Conservation (phyloP, 2,329 filamentous ascomycete species). For the Cytospora paraplurivora region DNA sequence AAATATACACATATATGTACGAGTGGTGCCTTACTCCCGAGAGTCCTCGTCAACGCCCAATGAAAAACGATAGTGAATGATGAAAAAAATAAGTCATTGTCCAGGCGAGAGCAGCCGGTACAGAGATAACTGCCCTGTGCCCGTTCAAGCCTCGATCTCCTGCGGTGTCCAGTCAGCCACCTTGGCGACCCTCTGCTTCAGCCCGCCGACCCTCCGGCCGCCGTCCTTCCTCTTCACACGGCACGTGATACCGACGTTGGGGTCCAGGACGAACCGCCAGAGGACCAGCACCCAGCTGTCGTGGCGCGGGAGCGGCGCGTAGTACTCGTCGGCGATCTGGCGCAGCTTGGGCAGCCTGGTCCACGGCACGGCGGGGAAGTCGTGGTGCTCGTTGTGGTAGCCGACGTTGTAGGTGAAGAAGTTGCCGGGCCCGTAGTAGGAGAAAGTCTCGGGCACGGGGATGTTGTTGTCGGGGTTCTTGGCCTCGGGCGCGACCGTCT, state of each 20-base stretch:
- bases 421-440: slow-evolving; percentile 94
- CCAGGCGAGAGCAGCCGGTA: not conserved
- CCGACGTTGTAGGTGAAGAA: slow-evolving; percentile 95
- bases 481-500: slow-evolving; percentile 59
- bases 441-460: slow-evolving; percentile 88
- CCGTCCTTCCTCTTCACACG: slow-evolving; percentile 90
- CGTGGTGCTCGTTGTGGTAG: slow-evolving; percentile 97
- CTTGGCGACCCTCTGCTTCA: slow-evolving; percentile 44
- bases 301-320: slow-evolving; percentile 82
- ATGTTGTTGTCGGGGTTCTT: slow-evolving; percentile 61
- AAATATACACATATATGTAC: slow-evolving; percentile 7
- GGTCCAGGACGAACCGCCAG: slow-evolving; percentile 93
- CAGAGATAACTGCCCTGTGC: slow-evolving; percentile 28
- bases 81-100: not conserved
- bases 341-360: slow-evolving; percentile 78
- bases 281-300: slow-evolving; percentile 91
- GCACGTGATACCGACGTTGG: slow-evolving; percentile 85
- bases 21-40: not conserved
- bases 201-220: slow-evolving; percentile 58
- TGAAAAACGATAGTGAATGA: not conserved
- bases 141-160: slow-evolving; percentile 64
- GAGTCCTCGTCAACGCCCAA: not conserved
- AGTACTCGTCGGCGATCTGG: slow-evolving; percentile 85
- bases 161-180: slow-evolving; percentile 63
- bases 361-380: slow-evolving; percentile 97